Base-by-base conservation (phyloP, 2,329 filamentous ascomycete species). In the Cladophialophora psammophila region DNA sequence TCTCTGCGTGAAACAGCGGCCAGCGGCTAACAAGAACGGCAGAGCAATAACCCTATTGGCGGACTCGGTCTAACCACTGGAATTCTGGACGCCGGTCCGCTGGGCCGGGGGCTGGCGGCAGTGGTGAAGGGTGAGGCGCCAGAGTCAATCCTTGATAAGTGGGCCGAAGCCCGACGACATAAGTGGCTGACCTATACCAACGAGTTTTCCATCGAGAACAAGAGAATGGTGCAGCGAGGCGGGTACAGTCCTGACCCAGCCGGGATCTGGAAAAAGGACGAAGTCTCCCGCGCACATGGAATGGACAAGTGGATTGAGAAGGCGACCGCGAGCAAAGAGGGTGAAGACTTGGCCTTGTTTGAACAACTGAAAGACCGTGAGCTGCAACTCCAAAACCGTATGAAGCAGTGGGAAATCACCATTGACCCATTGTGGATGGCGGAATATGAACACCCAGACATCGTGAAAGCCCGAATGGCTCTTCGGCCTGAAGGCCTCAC, bases 1-100 rank as follows among this genome's bases (percentile, higher is more conserved):
- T n/a, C n/a, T n/a, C n/a, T n/a, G n/a, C n/a, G n/a, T 9, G 9
- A 9, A 9, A 9, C n/a, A 9, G 9, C 20, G 26, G 8, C 12
- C 20, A 35, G n/a, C 34, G 26, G 31, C 36, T n/a, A 34, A 55
- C 34, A 20, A n/a, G n/a, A 10, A n/a, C 18, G 9, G 8, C 38
- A 68, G 66, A 67, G 64, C 35, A 70, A 70, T 53, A 72, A 72
- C 52, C 70, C 70, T n/a, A 68, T 72, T 32, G 67, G 69, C 26
- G 70, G 69, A 4, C 60, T 72, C 2, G 70, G 70, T n/a, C 35
- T 72, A 45, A 72, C 70, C 20, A 69, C 64, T 9, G 70, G 70
- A 15, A 61, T 72, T n/a, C 50, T 69, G 3, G 70, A 72, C 36
- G 70, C 66, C 18, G 67, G 62, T 12, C 57, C 61, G 3, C 45